Conservation (phyloP, 352 stramenopile genomes). For the Pythium aristosporum region DNA sequence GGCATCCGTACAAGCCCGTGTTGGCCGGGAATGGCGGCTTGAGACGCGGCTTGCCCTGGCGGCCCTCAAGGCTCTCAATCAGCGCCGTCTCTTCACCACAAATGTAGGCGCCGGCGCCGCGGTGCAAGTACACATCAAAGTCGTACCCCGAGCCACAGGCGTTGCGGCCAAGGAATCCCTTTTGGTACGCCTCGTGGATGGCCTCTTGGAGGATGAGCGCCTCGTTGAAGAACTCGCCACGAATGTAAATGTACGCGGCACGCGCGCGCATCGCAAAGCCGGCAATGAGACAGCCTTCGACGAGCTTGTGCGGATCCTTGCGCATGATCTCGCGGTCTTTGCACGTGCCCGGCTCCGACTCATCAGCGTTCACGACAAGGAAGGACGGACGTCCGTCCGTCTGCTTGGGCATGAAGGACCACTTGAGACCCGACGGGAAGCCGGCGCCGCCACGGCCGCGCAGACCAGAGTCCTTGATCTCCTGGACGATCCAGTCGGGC, state of each 20-base stretch:
- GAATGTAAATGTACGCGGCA: conserved; percentile 99
- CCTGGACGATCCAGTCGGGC: conserved; percentile 99
- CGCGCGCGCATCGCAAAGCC: conserved; percentile 98
- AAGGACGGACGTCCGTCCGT: conserved; percentile 98
- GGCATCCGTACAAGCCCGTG: conserved; percentile 98
- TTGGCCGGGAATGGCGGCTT: conserved; percentile 99
- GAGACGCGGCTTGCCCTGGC: conserved; percentile 96
- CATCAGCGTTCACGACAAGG: conserved; percentile 99
- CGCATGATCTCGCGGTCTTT: conserved; percentile 99
- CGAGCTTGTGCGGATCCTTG: conserved; percentile 99
- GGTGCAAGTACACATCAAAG: conserved; percentile 99
- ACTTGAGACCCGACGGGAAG: conserved; percentile 99
- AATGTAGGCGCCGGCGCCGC: conserved; percentile 99
- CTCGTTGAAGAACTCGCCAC: conserved; percentile 99
- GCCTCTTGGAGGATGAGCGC: conserved; percentile 97
- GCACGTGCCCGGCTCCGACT: conserved; percentile 98
- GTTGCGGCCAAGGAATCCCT: conserved; percentile 96
- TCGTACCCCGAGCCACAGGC: conserved; percentile 98
- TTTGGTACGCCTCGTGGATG: conserved; percentile 98
- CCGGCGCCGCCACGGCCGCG: conserved; percentile 97
- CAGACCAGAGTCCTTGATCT: conserved; percentile 99
- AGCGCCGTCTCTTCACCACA: conserved; percentile 99
- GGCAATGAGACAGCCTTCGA: conserved; percentile 97
- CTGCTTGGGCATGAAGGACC: conserved; percentile 99
- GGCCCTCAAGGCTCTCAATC: conserved; percentile 97